Evolutionary conservation across 768 basidiomycete genomes (phyloP), one percentile per base, ranked within the genome.

Genomic region (Tulasnella sp.): DNA sequence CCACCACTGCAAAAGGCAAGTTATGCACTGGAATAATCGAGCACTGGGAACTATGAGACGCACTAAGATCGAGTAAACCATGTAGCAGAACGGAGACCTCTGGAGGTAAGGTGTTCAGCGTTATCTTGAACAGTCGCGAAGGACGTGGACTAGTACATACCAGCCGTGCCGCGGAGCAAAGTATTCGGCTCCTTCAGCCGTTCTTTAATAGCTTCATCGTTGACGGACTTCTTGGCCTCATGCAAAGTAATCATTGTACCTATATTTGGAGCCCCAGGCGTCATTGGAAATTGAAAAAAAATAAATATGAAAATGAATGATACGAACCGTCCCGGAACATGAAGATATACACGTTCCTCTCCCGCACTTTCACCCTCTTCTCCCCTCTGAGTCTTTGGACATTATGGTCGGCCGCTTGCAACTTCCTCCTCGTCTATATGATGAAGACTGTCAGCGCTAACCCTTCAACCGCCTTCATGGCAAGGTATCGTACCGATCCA

Each of bases 61-160:
- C 36, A 87, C 87, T 83, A 4, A 87, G 86, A 83, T 94, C 93
- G 48, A 95, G 85, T 27, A 95, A 82, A 40, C 89, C 89, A 83
- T 94, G 90, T 1, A 94, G 88, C 7, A 95, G 86, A 18, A 95
- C 85, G 10, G 91, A 91, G 4, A 91, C 87, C 93, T 36, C 90
- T 24, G 10, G 5, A 34, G 62, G 31, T 14, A n/a, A 27, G n/a
- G n/a, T n/a, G n/a, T 16, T 68, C 34, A 68, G 9, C 34, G n/a
- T 27, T 5, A 14, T 8, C 62, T 31, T 8, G 16, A 10, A 14
- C 34, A 34, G 34, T 7, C 12, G 62, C 1, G 12, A 34, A 68
- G 18, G 31, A 10, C 12, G 14, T n/a, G n/a, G 27, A n/a, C n/a
- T n/a, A 14, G 9, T 8, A n/a, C 77, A 71, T 16, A 74, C 78